Base-by-base conservation (phyloP, 2,329 filamentous ascomycete species). In the Fusarium clavum region DNA sequence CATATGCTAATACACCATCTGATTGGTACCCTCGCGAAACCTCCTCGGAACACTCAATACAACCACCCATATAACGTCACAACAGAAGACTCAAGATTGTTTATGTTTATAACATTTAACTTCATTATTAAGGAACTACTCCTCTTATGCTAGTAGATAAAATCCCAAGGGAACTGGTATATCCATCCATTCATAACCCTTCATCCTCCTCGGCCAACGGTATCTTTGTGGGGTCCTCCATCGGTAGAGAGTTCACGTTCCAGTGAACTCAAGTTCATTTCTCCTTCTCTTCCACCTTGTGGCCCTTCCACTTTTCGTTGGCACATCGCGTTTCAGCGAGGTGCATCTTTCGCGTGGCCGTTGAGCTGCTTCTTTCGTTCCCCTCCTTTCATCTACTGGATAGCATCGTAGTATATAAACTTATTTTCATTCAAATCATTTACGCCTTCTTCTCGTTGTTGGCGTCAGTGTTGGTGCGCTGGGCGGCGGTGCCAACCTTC, bases 261-360 rank as follows among this genome's bases (percentile, higher is more conserved):
- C 57, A 53, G 53, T 30, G 67, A 29, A 40, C 78, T 76, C n/a
- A 24, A 57, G 25, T 56, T 82, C 61, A 14, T 69, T 41, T 78
- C 72, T 5, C 73, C 74, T 64, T 78, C 43, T 78, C 77, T 14
- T 73, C 75, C 65, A 59, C 63, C 56, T 63, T 38, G 34, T 38
- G 18, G 18, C 34, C 34, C 34, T 38, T 38, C 34, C 34, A 38
- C 34, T 38, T 38, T 38, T 38, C 63, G 67, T 61, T 61, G 52
- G 55, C 59, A 64, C 38, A 58, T 68, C 58, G 48, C 38, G n/a
- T 57, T 43, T 49, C 40, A 34, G 57, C 57, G 32, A 67, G 40
- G 8, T 55, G 45, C 40, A 22, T 47, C 32, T 32, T 32, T 64
- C 46, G 41, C 52, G 47, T 32, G 47, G 46, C 60, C 45, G 32